These are phyloP conservation scores for Lyophyllum semitale DNA, from an alignment of 768 basidiomycete genomes.

Conservation along the genomic window DNA sequence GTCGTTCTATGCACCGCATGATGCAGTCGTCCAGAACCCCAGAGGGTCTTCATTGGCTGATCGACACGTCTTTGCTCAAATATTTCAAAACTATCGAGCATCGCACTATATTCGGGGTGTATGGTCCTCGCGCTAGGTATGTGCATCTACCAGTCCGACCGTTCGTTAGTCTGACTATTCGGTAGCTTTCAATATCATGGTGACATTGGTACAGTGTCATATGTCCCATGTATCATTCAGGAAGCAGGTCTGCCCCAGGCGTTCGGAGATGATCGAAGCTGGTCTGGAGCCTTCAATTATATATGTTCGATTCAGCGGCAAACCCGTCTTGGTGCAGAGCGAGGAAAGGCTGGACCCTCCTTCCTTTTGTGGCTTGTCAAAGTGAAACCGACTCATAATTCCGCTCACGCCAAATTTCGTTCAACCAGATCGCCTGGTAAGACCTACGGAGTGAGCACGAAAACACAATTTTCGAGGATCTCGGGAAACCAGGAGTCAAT, in stretches of 20 bases:
- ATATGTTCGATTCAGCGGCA: too few relatives aligned
- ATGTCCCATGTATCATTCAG: slow-evolving; percentile 91
- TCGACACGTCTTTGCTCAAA: slow-evolving; percentile 84
- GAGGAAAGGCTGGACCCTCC: too few relatives aligned
- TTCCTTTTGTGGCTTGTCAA: slow-evolving; percentile 99
- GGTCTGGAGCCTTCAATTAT: slow-evolving; percentile 84
- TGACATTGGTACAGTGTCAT: slow-evolving; percentile 97
- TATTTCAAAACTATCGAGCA: slow-evolving; percentile 88
- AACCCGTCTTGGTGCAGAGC: too few relatives aligned
- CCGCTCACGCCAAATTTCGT: slow-evolving; percentile 94
- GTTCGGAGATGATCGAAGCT: slow-evolving; percentile 77
- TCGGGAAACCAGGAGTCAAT: slow-evolving; percentile 96
- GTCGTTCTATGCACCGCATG: slow-evolving; percentile 94
- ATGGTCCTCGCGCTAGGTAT: slow-evolving; percentile 83
- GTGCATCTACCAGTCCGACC: slow-evolving; percentile 20
- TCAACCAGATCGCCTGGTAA: slow-evolving; percentile 95
- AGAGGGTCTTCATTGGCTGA: slow-evolving; percentile 91
- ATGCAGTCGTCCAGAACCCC: slow-evolving; percentile 95
- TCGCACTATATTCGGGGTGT: slow-evolving; percentile 81
- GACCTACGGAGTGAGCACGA: slow-evolving; percentile 98
- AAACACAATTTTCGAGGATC: slow-evolving; percentile 90
- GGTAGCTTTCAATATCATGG: slow-evolving; percentile 90
- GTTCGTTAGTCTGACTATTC: slow-evolving; percentile 7
- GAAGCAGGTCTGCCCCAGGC: slow-evolving; percentile 87
- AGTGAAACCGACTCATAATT: slow-evolving; percentile 96